Evolutionary conservation across 768 basidiomycete genomes (phyloP), one percentile per base, ranked within the genome.

Genomic region (Pleurotus platypus): DNA sequence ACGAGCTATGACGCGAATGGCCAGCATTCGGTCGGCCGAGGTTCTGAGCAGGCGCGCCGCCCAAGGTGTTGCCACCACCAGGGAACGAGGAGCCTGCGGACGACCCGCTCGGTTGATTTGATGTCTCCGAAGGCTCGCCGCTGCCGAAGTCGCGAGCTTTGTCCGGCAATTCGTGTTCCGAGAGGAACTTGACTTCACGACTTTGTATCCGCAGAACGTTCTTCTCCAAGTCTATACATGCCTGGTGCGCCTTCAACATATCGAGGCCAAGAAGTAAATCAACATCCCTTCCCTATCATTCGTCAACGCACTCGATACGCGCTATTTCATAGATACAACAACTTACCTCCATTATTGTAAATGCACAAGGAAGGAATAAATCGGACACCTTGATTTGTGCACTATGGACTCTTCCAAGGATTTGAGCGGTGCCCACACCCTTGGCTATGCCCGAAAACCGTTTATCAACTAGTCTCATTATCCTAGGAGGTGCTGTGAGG

Each of bases 211-310:
- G 83, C 18, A 99, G 84, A 11, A 90, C 90, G 61, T 86, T 84
- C 70, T 93, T 93, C 63, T 87, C 79, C 20, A 99, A 82, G 71
- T 99, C 97, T 69, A 99, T 98, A 66, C 87, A 91, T 4, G 94
- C 96, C 67, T 97, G 94, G 69, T 98, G 92, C 0, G 94, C 91
- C 71, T 94, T 98, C 59, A 98, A 84, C 97, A 98, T 98, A 78
- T 99, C 97, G n/a, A 99, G 81, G 5, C 97, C 97, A 42, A 99
- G 87, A 2, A 99, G 77, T n/a, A 99, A 84, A 66, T 98, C 96
- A 46, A 98, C 94, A 57, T 90, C 87, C 30, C 87, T 84, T 38
- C 94, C 94, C 90, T 94, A 57, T 27, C 22, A 22, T 45, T n/a
- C 9, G 46, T 26, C 39, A 30, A 22, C 20, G 35, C 27, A 16